Percentiles rank a stretch among this genome's conserved stretches.
These are phyloP conservation scores for Exophiala phaeomuriformis DNA, from an alignment of 2,329 filamentous ascomycete species.

Conservation along the genomic window DNA sequence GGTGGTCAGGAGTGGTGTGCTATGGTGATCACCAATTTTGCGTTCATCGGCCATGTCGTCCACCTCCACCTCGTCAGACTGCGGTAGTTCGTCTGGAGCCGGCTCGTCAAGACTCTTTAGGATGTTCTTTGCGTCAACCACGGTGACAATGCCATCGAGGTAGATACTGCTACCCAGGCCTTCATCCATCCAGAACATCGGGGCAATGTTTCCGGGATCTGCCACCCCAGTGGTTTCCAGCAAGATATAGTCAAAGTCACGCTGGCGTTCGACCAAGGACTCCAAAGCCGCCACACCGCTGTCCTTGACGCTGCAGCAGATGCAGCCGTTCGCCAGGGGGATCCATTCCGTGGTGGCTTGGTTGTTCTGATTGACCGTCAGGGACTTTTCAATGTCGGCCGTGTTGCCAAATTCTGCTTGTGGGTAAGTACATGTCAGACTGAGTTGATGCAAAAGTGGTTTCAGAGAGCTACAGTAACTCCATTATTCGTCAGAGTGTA, in stretches of 20 bases:
- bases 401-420: slow-evolving; percentile 70
- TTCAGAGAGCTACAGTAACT: not conserved
- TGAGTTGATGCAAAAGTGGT: not conserved
- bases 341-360: slow-evolving; percentile 89
- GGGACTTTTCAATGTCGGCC: slow-evolving; percentile 88
- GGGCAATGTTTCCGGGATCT: slow-evolving; percentile 90
- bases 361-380: slow-evolving; percentile 79
- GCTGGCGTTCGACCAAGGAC: slow-evolving; percentile 82
- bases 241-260: slow-evolving; percentile 83
- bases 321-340: slow-evolving; percentile 90
- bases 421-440: not conserved
- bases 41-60: slow-evolving; percentile 33
- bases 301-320: slow-evolving; percentile 98
- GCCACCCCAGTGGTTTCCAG: slow-evolving; percentile 93
- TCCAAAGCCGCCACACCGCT: slow-evolving; percentile 91
- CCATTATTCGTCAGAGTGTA: not conserved
- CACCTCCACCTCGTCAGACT: slow-evolving; percentile 41
- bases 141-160: slow-evolving; percentile 89
- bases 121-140: slow-evolving; percentile 94
- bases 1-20: slow-evolving; percentile 71
- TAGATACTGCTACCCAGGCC: slow-evolving; percentile 92
- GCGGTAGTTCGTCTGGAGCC: slow-evolving; percentile 38
- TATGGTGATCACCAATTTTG: slow-evolving; percentile 20
- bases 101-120: slow-evolving; percentile 69
- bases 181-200: slow-evolving; percentile 96